Conservation (phyloP, 768 basidiomycete genomes). For the Boletellus ananas region DNA sequence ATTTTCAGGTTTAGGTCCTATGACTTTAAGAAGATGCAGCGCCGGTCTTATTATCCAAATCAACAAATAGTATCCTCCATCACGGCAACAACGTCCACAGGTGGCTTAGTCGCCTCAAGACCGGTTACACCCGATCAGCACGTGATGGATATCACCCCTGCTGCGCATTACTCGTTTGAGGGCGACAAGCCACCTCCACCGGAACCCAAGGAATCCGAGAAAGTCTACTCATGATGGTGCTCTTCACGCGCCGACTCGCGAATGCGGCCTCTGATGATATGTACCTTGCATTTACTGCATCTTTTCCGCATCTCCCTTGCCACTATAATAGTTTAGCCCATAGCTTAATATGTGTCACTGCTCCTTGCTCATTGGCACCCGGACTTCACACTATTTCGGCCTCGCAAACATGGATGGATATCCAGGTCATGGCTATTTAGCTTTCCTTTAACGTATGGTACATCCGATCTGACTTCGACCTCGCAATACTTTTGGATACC, state of each 20-base stretch:
- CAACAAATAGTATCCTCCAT: slow-evolving; percentile 58
- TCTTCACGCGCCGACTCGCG: background rate
- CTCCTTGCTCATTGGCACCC: slow-evolving; percentile 8
- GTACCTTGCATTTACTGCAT: slow-evolving; percentile 23
- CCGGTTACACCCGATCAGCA: slow-evolving; percentile 66
- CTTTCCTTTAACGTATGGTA: slow-evolving; percentile 5
- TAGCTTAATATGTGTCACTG: slow-evolving; percentile 15
- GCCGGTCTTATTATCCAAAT: slow-evolving; percentile 87
- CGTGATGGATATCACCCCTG: slow-evolving; percentile 40
- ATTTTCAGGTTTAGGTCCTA: slow-evolving; percentile 76
- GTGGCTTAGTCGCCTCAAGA: slow-evolving; percentile 65
- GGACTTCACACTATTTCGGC: slow-evolving; percentile 4
- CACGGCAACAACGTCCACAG: slow-evolving; percentile 73
- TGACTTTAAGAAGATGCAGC: slow-evolving; percentile 88
- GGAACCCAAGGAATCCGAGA: slow-evolving; percentile 45
- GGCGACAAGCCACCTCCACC: slow-evolving; percentile 36
- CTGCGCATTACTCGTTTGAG: slow-evolving; percentile 42
- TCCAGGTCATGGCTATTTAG: slow-evolving; percentile 10
- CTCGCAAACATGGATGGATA: slow-evolving; percentile 15
- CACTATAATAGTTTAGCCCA: slow-evolving; percentile 18
- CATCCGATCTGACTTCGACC: slow-evolving; percentile 7
- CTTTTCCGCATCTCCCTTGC: slow-evolving; percentile 17
- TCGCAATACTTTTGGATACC: slow-evolving; percentile 26
- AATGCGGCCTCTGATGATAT: slow-evolving; percentile 11
- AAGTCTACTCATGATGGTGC: slow-evolving; percentile 44